A percentile compares a stretch with the other conserved stretches of the same genome.
phyloP scores from a whole-genome alignment of 176 grass and related monocot genomes.

The Microstegium vimineum region DNA sequence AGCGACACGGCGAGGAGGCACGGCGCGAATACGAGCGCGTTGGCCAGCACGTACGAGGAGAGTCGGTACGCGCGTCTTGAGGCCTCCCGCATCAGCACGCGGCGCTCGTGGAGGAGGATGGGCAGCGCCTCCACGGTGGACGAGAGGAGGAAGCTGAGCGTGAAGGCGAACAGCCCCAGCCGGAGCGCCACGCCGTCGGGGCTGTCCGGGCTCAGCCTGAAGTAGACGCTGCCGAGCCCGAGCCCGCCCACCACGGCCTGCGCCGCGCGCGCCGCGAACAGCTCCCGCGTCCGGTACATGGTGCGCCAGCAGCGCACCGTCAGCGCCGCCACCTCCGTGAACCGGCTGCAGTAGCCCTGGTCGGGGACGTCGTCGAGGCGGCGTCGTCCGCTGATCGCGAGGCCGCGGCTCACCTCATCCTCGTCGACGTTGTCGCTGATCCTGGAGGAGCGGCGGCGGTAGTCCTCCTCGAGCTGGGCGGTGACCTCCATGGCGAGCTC shows the following conservation, averaged over 20 bases:
- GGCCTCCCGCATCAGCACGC: constrained; percentile 72
- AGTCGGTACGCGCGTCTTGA: constrained; percentile 67
- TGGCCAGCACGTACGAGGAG: constrained; percentile 75
- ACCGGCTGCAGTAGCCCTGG: constrained; percentile 43
- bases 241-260: constrained; percentile 74
- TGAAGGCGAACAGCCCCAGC: constrained; percentile 92
- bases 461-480: constrained; percentile 35
- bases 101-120: constrained; percentile 83
- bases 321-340: constrained; percentile 54
- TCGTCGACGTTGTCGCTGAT: background rate
- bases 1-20: constrained; percentile 74
- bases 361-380: background rate
- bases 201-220: constrained; percentile 32
- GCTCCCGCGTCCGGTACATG: constrained; percentile 81
- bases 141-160: constrained; percentile 84
- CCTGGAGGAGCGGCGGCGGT: constrained; percentile 2
- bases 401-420: background rate
- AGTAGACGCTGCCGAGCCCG: constrained; percentile 81
- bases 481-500: constrained; percentile 88
- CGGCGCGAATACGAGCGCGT: constrained; percentile 67
- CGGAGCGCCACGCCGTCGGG: constrained; percentile 58
- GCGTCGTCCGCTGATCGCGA: background rate
- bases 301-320: constrained; percentile 70
- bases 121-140: constrained; percentile 77
- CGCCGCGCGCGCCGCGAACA: constrained; percentile 72